Evolutionary conservation across 1,284 basidiomycete genomes (phyloP), one percentile per base, ranked within the genome.

Genomic region (Rhodofomes roseus): DNA sequence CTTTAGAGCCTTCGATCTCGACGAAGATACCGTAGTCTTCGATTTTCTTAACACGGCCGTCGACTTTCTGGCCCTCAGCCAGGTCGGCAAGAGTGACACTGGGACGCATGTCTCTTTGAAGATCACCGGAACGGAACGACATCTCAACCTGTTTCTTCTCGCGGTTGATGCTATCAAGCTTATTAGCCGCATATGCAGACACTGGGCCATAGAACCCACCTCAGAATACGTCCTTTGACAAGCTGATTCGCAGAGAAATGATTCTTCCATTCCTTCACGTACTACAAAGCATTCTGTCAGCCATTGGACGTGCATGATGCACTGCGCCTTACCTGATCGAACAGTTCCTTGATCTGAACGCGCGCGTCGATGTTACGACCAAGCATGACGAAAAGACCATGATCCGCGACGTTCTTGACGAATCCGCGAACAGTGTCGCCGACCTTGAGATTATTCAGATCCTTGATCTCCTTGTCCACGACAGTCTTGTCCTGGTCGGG

Each of bases 21-120:
- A 99, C 86, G 77, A 99, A 98, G 40, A 98, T 80, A 18, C 97
- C 97, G 69, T 93, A 99, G 39, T 87, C 83, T 73, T 95, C 92
- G 11, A 96, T 81, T 63, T 82, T 85, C 72, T 89, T 92, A 53
- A 96, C 84, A 34, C 78, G 77, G 16, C 91, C 89, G 37, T 87
- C 82, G 43, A 95, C 78, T 66, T 90, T 92, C 69, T 93, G 88
- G 54, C 90, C 92, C 66, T 86, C 82, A 20, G 77, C 74, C 50
- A 95, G 80, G 70, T 93, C 87, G 34, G 77, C 71, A 6, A 90
- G 66, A 9, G 77, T 76, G 57, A 86, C 69, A 11, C 70, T 72
- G 22, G 75, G 71, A 48, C 79, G 73, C 43, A 73, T 66, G 14
- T 74, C 70, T 66, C 79, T 80, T 62, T 78, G 79, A 29, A 80